Conservation (phyloP, 2,329 filamentous ascomycete species). For the Fusarium succisae region DNA sequence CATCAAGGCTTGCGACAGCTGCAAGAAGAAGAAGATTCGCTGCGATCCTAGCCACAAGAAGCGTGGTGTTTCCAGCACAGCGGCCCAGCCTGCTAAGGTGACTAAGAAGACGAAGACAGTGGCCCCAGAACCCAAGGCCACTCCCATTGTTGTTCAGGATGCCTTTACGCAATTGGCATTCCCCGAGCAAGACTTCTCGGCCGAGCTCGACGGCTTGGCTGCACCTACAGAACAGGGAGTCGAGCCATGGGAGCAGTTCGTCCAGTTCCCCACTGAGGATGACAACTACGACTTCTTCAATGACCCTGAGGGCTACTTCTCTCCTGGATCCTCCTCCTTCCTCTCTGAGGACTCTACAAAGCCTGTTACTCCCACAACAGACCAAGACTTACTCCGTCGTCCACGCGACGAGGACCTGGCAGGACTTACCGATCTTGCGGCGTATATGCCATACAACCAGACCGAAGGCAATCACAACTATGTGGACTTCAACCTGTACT, state of each 20-base stretch:
- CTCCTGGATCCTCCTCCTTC: constrained; percentile 48
- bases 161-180: constrained; percentile 20
- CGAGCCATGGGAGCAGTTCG: constrained; percentile 57
- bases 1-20: constrained; percentile 73
- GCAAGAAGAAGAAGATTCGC: constrained; percentile 70
- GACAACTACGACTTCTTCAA: constrained; percentile 58
- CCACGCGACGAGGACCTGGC: background rate
- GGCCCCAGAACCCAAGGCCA: constrained; percentile 22
- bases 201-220: constrained; percentile 35
- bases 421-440: constrained; percentile 12
- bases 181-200: constrained; percentile 34
- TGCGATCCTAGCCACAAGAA: constrained; percentile 70
- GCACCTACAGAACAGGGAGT: constrained; percentile 16
- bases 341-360: constrained; percentile 44
- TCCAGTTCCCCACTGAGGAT: constrained; percentile 53
- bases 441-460: constrained; percentile 38
- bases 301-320: constrained; percentile 54
- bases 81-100: constrained; percentile 47
- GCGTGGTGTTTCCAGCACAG: constrained; percentile 48
- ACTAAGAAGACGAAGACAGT: constrained; percentile 54
- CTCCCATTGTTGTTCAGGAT: constrained; percentile 10
- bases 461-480: constrained; percentile 51
- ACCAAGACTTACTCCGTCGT: constrained; percentile 29
- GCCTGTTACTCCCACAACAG: constrained; percentile 39
- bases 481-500: constrained; percentile 66